Evolutionary conservation across 208 protist genomes (phyloP), one percentile per base, ranked within the genome.

Genomic region (Trichomonas gallinae): DNA sequence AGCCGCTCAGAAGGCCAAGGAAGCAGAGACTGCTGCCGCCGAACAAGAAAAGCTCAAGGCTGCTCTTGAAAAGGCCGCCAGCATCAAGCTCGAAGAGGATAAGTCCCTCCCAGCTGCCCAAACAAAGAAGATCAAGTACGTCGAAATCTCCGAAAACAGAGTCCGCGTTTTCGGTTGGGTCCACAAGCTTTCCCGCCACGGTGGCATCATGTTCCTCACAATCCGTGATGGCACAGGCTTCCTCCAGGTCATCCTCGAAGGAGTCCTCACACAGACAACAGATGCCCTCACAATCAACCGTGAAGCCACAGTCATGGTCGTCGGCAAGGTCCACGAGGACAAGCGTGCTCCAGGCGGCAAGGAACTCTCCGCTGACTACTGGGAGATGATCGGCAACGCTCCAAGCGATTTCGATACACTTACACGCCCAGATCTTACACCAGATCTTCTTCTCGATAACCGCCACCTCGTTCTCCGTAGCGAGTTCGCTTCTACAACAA

Each of bases 141-240:
- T 93, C 26, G 45, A 83, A 46, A 21, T 15, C 23, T n/a, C n/a
- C 45, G 93, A 96, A 23, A 48, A 42, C 34, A 96, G 97, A 21
- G 98, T 99, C 26, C 97, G 98, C 96, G 97, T 99, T 2, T 40
- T 97, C 38, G 99, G 98, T 38, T 99, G 99, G 99, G 98, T 99
- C 0, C 98, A 99, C 97, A 97, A 98, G 89, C 96, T 99, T 49
- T 98, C 99, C 85, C 97, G 98, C 96, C 98, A 99, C 97, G 98
- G 98, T 36, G 98, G 98, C 96, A 42, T 99, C 97, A 98, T 98
- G 34, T 99, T 99, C 97, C 96, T 99, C 1, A 98, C 98, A 4
- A 97, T 99, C 10, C 98, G 99, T 96, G 99, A 99, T 97, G 99
- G 99, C 46, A 98, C 98, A 85, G 98, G 99, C 51, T 99, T 98